Conservation (phyloP, 768 basidiomycete species). For the Lanmaoa pseudosensibilis region DNA sequence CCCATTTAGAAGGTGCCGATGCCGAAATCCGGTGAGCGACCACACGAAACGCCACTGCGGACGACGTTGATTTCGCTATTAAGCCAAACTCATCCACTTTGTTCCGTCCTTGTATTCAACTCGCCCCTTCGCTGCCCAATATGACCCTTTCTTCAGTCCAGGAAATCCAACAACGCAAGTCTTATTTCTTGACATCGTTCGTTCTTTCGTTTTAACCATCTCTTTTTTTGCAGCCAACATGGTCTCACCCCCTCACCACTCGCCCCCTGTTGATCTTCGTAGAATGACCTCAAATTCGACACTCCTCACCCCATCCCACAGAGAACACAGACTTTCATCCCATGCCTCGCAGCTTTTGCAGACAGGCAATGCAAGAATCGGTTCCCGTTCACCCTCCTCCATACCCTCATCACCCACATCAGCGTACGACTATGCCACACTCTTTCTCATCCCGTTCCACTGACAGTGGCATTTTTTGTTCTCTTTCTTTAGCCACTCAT, state of each 20-base stretch:
- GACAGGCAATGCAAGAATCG: conserved; percentile 43
- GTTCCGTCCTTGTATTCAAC: conserved; percentile 10
- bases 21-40: background rate
- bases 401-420: conserved; percentile 81
- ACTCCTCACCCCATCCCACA: conserved; percentile 41
- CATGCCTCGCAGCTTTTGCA: conserved; percentile 51
- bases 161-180: conserved; percentile 24
- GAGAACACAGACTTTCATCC: conserved; percentile 41
- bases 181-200: background rate
- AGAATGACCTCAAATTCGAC: conserved; percentile 53
- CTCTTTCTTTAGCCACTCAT: conserved; percentile 49
- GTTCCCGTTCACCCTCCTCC: conserved; percentile 67
- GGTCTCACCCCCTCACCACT: conserved; percentile 19
- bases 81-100: conserved; percentile 17
- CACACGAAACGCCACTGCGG: conserved; percentile 18
- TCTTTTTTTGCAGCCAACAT: conserved; percentile 17
- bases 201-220: background rate
- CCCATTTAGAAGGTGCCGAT: background rate
- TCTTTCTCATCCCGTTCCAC: background rate
- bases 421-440: conserved; percentile 48
- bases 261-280: conserved; percentile 48
- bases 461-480: conserved; percentile 5
- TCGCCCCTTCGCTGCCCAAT: background rate
- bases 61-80: conserved; percentile 17
- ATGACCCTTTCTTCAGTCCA: conserved; percentile 19